Base-by-base conservation (phyloP, 2,329 filamentous ascomycete species). In the Pestalotiopsis sp. region DNA sequence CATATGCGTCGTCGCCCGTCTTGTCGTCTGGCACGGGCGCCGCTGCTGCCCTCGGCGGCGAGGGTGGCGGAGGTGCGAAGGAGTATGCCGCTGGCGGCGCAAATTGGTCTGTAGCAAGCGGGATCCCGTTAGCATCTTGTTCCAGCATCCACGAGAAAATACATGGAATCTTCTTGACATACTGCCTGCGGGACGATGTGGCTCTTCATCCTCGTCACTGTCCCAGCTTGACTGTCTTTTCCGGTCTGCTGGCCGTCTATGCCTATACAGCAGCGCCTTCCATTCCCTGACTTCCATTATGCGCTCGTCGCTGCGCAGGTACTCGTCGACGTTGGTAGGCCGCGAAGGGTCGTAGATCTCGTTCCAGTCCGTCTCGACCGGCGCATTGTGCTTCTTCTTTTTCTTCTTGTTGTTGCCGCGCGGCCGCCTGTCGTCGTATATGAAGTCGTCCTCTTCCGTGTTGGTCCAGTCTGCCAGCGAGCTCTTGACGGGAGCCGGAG, bases 341-440 rank as follows among this genome's bases (percentile, higher is more conserved):
- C 92, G 85, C 12, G 91, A 85, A 0, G 94, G 93, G 75, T 97
- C 95, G 78, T 97, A 98, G 27, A 96, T 88, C 78, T 97, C 94
- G 78, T 97, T 92, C 94, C 94, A 98, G 77, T 97, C 91, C n/a
- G 88, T 90, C 78, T 89, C 87, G 65, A 86, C 82, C 4, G 81
- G 80, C 38, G 86, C 80, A 61, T 85, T 83, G 5, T 89, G 84
- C 72, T 87, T 86, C 70, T 89, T 87, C 75, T 89, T 87, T 79
- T 91, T 91, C 80, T 92, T 91, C 77, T 91, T 91, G 80, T 92
- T 94, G 68, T 93, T 93, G 64, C 93, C 90, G 76, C 92, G 89
- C 68, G 90, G 88, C 81, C 93, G 92, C 75, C 92, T 87, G 59
- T 80, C 75, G 31, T 82, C 85, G 77, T 93, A 94, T 70, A 90